Conservation (phyloP, 2,329 filamentous ascomycete genomes). For the Scytalidium sp. region DNA sequence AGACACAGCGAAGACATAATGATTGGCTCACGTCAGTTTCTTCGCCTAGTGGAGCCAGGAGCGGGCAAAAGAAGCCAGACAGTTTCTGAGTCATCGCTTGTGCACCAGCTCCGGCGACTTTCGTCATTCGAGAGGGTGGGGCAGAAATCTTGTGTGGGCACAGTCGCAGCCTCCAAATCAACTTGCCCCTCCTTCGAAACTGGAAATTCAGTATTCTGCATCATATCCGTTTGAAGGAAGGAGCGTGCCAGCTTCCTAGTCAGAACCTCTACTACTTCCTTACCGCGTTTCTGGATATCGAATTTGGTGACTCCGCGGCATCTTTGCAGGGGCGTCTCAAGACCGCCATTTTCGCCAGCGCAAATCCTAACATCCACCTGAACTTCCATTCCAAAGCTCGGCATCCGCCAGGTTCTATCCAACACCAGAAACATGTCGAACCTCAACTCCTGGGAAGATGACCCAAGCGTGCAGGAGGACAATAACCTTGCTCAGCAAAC, state of each 20-base stretch:
- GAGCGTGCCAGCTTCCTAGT: neutral
- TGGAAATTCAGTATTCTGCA: neutral
- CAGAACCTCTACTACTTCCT: neutral
- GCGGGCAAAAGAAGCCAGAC: neutral
- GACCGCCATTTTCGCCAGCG: neutral
- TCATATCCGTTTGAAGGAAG: neutral
- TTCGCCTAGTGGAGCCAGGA: neutral
- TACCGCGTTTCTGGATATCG: neutral
- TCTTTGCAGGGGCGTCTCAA: neutral
- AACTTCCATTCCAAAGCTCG: neutral
- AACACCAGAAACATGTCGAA: slow-evolving; percentile 64
- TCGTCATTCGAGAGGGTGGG: neutral
- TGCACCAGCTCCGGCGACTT: neutral
- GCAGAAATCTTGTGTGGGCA: neutral
- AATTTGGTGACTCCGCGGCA: neutral
- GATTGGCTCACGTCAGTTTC: neutral
- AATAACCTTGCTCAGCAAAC: slow-evolving; percentile 73
- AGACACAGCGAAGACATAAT: neutral
- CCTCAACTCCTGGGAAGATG: slow-evolving; percentile 94
- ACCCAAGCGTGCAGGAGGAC: slow-evolving; percentile 72
- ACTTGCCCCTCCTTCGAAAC: neutral
- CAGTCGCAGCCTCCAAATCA: neutral
- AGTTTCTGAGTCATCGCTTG: neutral
- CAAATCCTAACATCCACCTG: neutral
- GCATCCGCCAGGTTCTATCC: neutral